Conservation (phyloP, 2,329 filamentous ascomycete genomes). For the Xylaria polymorpha region DNA sequence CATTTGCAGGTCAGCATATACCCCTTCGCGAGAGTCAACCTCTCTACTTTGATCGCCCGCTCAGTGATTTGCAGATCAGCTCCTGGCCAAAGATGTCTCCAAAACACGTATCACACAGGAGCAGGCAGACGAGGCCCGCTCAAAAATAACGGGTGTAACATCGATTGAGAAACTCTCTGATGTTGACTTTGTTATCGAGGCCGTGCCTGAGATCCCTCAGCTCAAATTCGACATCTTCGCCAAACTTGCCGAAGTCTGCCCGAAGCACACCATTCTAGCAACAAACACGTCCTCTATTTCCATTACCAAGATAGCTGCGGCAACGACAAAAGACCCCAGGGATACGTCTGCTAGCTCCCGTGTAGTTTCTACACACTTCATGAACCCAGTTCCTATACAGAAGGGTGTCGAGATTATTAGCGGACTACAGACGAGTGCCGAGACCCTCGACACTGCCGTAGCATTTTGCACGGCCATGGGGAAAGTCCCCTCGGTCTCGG, state of each 20-base stretch:
- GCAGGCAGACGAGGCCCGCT: constrained; percentile 78
- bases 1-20: constrained; percentile 78
- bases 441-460: constrained; percentile 84
- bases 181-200: constrained; percentile 98
- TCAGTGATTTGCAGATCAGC: constrained; percentile 72
- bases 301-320: constrained; percentile 93
- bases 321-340: constrained; percentile 80
- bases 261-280: constrained; percentile 87
- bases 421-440: constrained; percentile 87
- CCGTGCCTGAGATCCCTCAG: constrained; percentile 89
- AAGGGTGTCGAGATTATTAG: constrained; percentile 98
- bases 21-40: constrained; percentile 22
- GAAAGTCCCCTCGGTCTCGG: constrained; percentile 87
- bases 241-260: constrained; percentile 82
- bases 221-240: constrained; percentile 91
- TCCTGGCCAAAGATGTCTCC: constrained; percentile 90
- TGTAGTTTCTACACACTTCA: constrained; percentile 96
- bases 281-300: constrained; percentile 99
- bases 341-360: constrained; percentile 85
- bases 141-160: constrained; percentile 75
- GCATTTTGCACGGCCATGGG: constrained; percentile 92
- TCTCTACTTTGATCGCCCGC: constrained; percentile 7
- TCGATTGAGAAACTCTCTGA: constrained; percentile 80
- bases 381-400: constrained; percentile 98
- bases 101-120: constrained; percentile 88